A percentile compares a stretch with the other conserved stretches of the same genome.
phyloP scores from a whole-genome alignment of 257 asterid species.

The Marsdenia floribunda region DNA sequence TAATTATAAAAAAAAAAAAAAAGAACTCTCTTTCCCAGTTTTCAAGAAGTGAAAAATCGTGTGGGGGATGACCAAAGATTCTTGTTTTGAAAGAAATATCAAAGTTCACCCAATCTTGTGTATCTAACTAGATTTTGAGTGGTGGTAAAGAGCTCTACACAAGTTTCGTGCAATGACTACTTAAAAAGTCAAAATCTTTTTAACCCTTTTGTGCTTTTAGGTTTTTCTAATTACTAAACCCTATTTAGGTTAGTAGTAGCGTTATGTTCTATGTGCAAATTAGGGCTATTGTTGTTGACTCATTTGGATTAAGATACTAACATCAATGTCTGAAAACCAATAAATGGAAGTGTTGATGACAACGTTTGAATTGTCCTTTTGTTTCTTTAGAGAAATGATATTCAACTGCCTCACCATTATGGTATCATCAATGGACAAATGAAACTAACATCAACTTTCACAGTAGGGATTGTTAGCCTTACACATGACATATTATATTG shows the following conservation, averaged over 20 bases:
- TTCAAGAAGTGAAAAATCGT: constrained; percentile 56
- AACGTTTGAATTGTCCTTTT: constrained; percentile 29
- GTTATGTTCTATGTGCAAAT: neutral
- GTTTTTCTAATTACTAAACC: neutral
- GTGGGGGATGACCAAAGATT: constrained; percentile 75
- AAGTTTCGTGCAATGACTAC: neutral
- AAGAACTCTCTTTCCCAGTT: constrained; percentile 28
- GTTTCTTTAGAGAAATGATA: constrained; percentile 28
- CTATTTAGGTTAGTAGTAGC: neutral
- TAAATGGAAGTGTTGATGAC: constrained; percentile 17
- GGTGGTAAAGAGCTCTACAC: neutral
- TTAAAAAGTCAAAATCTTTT: neutral
- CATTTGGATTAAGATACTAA: neutral
- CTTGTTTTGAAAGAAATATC: constrained; percentile 35
- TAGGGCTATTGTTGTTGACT: neutral
- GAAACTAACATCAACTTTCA: constrained; percentile 44
- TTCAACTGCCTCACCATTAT: constrained; percentile 24
- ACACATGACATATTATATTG: constrained; percentile 16
- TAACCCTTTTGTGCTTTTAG: neutral
- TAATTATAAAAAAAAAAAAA: too few relatives aligned
- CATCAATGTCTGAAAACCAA: neutral
- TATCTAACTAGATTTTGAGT: neutral
- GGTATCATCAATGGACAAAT: constrained; percentile 37
- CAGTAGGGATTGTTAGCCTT: constrained; percentile 21
- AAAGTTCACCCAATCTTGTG: constrained; percentile 22